phyloP scores from a whole-genome alignment of 257 asterid species.

The Jaltomata sinuosa region DNA sequence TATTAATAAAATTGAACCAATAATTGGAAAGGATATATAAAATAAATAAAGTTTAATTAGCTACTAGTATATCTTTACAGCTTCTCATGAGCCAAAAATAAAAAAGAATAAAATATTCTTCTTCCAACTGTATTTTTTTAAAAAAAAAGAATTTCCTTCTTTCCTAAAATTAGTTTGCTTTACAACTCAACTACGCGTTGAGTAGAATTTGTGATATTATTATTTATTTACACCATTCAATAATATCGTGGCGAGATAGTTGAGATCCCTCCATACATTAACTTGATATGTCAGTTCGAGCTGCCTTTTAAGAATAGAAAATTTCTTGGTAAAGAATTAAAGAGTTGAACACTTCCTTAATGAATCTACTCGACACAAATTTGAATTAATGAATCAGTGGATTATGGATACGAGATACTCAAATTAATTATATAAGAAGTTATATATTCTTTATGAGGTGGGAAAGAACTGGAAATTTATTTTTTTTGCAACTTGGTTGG shows the following conservation, averaged over 20 bases:
- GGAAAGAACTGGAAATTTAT: not conserved
- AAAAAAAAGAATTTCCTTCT: not conserved
- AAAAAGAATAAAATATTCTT: not conserved
- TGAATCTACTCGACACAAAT: not conserved
- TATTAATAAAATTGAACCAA: not conserved
- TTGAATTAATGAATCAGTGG: not conserved
- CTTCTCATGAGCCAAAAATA: not conserved
- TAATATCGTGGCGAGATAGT: accelerated
- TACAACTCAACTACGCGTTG: not conserved
- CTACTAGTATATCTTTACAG: not conserved
- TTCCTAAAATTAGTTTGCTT: not conserved
- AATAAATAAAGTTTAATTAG: not conserved
- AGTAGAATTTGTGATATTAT: not conserved
- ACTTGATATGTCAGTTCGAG: not conserved
- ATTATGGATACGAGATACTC: accelerated
- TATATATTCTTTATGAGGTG: not conserved
- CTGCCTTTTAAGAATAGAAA: not conserved
- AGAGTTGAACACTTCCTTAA: no score
- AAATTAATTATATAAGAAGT: not conserved
- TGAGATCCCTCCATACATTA: accelerated
- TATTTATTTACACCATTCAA: not conserved
- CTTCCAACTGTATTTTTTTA: not conserved
- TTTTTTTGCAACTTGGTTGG: not conserved
- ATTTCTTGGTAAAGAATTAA: not conserved
- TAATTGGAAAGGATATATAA: not conserved